phyloP scores from a whole-genome alignment of 768 basidiomycete species.

The Pisolithus albus region DNA sequence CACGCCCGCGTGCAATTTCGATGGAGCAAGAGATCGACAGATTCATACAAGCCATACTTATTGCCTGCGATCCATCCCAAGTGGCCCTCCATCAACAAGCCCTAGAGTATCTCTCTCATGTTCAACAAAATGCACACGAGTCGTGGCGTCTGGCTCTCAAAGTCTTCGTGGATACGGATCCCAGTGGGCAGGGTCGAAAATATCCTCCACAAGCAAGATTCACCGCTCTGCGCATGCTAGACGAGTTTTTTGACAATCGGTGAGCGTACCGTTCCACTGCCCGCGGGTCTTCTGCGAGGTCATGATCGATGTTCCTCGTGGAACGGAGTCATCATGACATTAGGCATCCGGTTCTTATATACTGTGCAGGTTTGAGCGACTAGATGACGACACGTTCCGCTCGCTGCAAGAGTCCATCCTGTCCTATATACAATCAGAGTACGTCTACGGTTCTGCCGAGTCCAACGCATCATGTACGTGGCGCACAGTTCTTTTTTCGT shows the following conservation, averaged over 20 bases:
- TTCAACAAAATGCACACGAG: constrained; percentile 68
- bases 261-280: constrained; percentile 34
- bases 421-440: constrained; percentile 83
- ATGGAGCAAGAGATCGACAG: constrained; percentile 77
- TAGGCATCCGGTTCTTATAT: constrained; percentile 5
- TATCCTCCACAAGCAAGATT: constrained; percentile 70
- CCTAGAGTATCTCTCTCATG: constrained; percentile 68
- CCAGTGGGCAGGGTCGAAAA: constrained; percentile 51
- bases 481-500: constrained; percentile 4
- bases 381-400: constrained; percentile 65
- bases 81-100: constrained; percentile 76
- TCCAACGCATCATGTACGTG: constrained; percentile 72
- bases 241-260: constrained; percentile 80
- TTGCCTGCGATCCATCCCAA: constrained; percentile 78
- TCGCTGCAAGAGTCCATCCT: constrained; percentile 71
- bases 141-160: constrained; percentile 79
- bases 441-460: constrained; percentile 79
- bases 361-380: constrained; percentile 47
- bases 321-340: neutral
- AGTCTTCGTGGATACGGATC: constrained; percentile 57
- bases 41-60: constrained; percentile 77
- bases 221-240: constrained; percentile 72
- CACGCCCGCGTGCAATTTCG: constrained; percentile 11
- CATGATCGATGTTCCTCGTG: neutral
- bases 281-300: neutral